phyloP scores from a whole-genome alignment of 306 rosid species.

The Betula pendula region DNA sequence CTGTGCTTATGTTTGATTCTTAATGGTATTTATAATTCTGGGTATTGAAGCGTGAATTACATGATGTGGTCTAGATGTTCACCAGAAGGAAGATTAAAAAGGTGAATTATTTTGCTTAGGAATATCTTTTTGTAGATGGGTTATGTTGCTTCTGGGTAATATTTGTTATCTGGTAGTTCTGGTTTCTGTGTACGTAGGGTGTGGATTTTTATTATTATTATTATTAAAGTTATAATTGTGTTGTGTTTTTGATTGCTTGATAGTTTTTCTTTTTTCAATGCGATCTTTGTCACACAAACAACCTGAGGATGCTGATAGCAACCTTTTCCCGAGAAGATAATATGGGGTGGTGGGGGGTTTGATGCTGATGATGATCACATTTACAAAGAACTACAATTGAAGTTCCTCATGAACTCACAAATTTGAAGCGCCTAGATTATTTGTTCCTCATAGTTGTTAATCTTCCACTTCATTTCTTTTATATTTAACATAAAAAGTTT shows the following conservation, averaged over 20 bases:
- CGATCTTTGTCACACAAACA: neutral
- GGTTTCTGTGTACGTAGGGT: neutral
- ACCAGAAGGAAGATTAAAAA: neutral
- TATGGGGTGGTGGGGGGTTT: neutral
- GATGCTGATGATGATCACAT: neutral
- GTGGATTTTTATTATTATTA: neutral
- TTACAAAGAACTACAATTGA: neutral
- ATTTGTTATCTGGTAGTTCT: conserved; percentile 3
- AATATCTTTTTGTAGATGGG: neutral
- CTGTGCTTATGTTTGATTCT: conserved; percentile 1
- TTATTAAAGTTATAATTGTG: conserved; percentile 5
- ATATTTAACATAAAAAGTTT: neutral
- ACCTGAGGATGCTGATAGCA: neutral
- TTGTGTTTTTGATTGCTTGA: conserved; percentile 22
- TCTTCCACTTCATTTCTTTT: neutral
- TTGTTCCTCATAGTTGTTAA: neutral
- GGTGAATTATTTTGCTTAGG: neutral
- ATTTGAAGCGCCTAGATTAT: neutral
- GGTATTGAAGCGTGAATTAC: neutral
- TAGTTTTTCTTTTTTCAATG: conserved; percentile 16
- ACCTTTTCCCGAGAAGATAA: neutral
- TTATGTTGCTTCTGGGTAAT: neutral
- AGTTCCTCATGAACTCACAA: neutral
- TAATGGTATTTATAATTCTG: neutral
- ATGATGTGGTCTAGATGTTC: neutral